These are phyloP conservation scores for Venturia effusa DNA, from an alignment of 2,329 filamentous ascomycete genomes.

Conservation along the genomic window DNA sequence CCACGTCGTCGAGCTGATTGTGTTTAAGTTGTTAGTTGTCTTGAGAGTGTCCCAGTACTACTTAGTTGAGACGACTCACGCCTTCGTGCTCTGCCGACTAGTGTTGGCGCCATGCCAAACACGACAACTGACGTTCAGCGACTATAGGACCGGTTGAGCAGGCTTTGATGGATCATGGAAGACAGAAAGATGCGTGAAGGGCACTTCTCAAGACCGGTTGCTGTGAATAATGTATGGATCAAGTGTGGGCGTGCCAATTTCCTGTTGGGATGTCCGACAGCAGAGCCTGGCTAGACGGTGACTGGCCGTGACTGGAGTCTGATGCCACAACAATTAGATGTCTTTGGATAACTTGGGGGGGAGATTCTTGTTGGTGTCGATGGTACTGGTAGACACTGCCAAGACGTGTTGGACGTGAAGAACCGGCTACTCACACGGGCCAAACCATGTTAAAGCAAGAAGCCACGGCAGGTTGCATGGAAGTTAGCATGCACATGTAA, in stretches of 20 bases:
- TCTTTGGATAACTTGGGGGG: not conserved
- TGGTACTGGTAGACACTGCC: not conserved
- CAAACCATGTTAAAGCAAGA: not conserved
- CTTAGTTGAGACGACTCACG: not conserved
- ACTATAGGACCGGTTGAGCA: not conserved
- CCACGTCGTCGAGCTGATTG: constrained; percentile 14
- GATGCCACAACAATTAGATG: not conserved
- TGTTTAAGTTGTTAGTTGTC: not conserved
- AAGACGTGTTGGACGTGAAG: not conserved
- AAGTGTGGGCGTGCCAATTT: not conserved
- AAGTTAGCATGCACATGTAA: not conserved
- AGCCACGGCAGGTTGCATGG: not conserved
- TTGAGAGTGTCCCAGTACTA: not conserved
- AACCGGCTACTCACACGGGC: not conserved
- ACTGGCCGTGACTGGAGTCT: not conserved
- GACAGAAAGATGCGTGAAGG: not conserved
- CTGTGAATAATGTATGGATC: not conserved
- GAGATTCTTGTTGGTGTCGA: not conserved
- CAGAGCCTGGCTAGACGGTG: not conserved
- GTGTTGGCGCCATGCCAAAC: not conserved
- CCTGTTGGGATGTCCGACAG: not conserved
- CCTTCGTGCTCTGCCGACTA: not conserved
- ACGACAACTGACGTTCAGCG: not conserved
- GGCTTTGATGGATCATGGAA: not conserved
- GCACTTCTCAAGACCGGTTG: not conserved